These are phyloP conservation scores for Alternaria triticina DNA, from an alignment of 2,329 filamentous ascomycete species.

Conservation along the genomic window DNA sequence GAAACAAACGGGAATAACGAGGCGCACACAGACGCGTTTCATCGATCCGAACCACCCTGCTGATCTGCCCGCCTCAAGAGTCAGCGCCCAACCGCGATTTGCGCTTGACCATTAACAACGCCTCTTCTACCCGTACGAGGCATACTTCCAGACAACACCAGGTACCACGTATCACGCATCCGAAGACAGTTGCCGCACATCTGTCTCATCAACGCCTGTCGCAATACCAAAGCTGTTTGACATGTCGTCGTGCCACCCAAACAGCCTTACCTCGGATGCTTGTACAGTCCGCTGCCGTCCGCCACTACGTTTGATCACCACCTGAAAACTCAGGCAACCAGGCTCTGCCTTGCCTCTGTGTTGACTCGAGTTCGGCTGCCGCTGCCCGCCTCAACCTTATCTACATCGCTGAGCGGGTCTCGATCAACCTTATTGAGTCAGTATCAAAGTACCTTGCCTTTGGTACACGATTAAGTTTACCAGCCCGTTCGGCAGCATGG, in stretches of 20 bases:
- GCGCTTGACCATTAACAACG: slow-evolving; percentile 9
- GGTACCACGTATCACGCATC: slow-evolving; percentile 2
- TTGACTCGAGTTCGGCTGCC: not conserved
- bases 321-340: not conserved
- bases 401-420: not conserved
- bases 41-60: slow-evolving; percentile 27
- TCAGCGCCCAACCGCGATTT: slow-evolving; percentile 8
- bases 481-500: not conserved
- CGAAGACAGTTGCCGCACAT: slow-evolving; percentile 7
- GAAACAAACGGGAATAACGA: slow-evolving; percentile 29
- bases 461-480: not conserved
- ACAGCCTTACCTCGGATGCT: not conserved
- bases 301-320: slow-evolving; percentile 10
- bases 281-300: not conserved
- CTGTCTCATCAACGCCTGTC: slow-evolving; percentile 8
- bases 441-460: not conserved
- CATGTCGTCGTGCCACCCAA: not conserved
- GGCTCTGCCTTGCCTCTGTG: not conserved
- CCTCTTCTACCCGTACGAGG: slow-evolving; percentile 1
- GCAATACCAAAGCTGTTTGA: slow-evolving; percentile 1
- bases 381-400: not conserved
- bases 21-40: slow-evolving; percentile 27
- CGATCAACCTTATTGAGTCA: slow-evolving; percentile 1
- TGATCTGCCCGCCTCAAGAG: slow-evolving; percentile 16
- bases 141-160: slow-evolving; percentile 8